Conservation (phyloP, 129 eudicot genomes). For the Arctium minus region DNA sequence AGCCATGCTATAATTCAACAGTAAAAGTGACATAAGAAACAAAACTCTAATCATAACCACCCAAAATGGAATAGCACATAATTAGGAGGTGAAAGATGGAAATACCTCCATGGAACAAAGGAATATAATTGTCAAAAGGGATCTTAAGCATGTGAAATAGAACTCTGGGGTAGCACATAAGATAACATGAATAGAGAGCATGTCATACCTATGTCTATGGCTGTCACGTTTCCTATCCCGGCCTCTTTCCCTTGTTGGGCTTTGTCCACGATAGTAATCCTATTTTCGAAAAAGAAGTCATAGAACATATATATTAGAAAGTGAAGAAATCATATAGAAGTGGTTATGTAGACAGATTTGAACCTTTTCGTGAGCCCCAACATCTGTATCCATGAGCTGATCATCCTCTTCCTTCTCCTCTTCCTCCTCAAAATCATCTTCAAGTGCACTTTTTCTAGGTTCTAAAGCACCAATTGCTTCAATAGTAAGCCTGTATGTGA, state of each 20-base stretch:
- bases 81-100: neutral
- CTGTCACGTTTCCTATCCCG: conserved; percentile 83
- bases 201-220: conserved; percentile 78
- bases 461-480: conserved; percentile 74
- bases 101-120: neutral
- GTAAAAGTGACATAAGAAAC: neutral
- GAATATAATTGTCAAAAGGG: neutral
- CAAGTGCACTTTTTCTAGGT: conserved; percentile 92
- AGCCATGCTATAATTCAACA: neutral
- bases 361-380: conserved; percentile 67
- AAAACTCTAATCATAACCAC: neutral
- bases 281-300: conserved; percentile 9
- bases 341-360: neutral
- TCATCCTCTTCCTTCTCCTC: conserved; percentile 97
- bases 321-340: neutral
- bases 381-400: conserved; percentile 66
- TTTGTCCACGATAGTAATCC: conserved; percentile 70
- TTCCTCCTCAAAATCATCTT: conserved; percentile 98
- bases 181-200: neutral
- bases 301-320: neutral
- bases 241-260: conserved; percentile 85
- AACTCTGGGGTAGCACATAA: neutral
- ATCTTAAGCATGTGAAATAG: neutral
- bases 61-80: neutral
- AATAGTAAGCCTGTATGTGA: conserved; percentile 59